phyloP scores from a whole-genome alignment of 2,329 filamentous ascomycete genomes.

The Pestalotiopsis sp. region DNA sequence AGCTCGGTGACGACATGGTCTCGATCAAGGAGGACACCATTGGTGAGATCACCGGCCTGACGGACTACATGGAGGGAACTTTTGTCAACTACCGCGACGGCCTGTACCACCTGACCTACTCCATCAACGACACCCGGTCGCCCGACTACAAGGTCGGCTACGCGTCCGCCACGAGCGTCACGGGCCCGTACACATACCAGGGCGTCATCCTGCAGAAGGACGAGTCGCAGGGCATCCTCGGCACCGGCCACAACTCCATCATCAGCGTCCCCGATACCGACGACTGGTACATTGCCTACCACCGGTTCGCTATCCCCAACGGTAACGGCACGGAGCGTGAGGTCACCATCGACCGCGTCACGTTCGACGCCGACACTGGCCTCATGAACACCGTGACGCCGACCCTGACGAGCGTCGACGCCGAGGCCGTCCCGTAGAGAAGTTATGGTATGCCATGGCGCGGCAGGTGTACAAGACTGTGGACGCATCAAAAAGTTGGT shows the following conservation, averaged over 20 bases:
- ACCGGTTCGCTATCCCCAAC: constrained; percentile 45
- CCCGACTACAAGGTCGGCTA: constrained; percentile 48
- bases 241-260: constrained; percentile 45
- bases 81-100: constrained; percentile 46
- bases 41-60: constrained; percentile 34
- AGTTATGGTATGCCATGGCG: neutral
- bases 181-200: constrained; percentile 45
- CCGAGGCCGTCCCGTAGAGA: neutral
- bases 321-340: constrained; percentile 45
- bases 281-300: constrained; percentile 51
- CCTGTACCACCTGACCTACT: constrained; percentile 48
- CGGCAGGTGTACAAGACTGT: neutral
- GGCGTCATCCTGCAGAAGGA: constrained; percentile 46
- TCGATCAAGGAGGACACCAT: constrained; percentile 39
- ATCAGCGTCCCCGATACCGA: constrained; percentile 47
- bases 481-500: neutral
- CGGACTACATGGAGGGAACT: constrained; percentile 41
- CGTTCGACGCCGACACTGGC: constrained; percentile 25
- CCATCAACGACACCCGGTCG: constrained; percentile 46
- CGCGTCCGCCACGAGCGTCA: constrained; percentile 36
- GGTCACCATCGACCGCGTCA: constrained; percentile 41
- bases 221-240: constrained; percentile 39
- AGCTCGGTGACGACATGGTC: constrained; percentile 45
- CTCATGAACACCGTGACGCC: constrained; percentile 1
- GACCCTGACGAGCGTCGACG: constrained; percentile 1